Base-by-base conservation (phyloP, 495 filamentous ascomycete genomes). In the Xylaria grammica region DNA sequence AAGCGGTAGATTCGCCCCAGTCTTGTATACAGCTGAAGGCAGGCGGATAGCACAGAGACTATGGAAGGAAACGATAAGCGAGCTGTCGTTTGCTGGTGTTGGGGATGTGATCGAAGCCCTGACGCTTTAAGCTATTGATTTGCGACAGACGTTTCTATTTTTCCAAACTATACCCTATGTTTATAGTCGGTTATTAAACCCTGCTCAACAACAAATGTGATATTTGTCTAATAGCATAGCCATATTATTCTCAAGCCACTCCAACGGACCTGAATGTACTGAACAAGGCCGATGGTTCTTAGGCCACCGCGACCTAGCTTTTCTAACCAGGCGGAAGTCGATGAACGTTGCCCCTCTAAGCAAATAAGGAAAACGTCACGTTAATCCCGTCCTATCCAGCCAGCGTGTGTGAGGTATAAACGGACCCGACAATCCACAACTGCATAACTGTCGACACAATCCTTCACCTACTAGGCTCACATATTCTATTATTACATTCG, bases 31-130 rank as follows among this genome's bases (percentile, higher is more conserved):
- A 0, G 44, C 48, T 3, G 76, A 79, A 17, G 79, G 78, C 9
- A 68, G 69, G 55, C 44, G 54, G 34, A 63, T 78, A 8, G 69
- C 62, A n/a, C 60, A 78, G 24, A 54, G 57, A 22, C 50, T 79
- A 2, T 84, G 75, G 78, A 50, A 77, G 42, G 80, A 82, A 60
- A 82, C 77, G 7, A 49, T 82, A 65, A 62, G 66, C 0, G 79
- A 82, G 65, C 60, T 82, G 46, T 62, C 66, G 2, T 81, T 80
- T 62, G 75, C 75, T 17, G 67, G n/a, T 19, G 61, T 30, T 40
- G 61, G 56, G 27, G 26, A 44, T 26, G 10, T 63, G 2, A 50
- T 63, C 13, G 34, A 50, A 40, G 61, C 19, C 3, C 60, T 53
- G 17, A 29, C 40, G 4, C 4, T 30, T 46, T 59, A 40, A 55